These are phyloP conservation scores for Pyrrhoderma noxium DNA, from an alignment of 1,284 basidiomycete genomes.

Conservation along the genomic window DNA sequence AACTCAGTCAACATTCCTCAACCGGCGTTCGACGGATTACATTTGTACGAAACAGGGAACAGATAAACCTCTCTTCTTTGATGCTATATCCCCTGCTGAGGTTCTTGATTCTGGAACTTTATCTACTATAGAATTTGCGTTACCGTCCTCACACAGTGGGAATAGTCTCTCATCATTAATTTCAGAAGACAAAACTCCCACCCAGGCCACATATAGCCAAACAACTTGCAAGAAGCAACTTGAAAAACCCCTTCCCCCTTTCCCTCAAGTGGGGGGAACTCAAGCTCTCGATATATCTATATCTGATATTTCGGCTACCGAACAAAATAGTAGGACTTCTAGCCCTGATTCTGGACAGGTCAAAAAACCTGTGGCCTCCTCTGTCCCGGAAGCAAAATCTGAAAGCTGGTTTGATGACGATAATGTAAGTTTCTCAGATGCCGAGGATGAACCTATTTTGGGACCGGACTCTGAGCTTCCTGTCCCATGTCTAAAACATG, in stretches of 20 bases:
- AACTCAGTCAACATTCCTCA: slow-evolving; percentile 8
- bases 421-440: neutral
- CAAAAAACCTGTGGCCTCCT: neutral
- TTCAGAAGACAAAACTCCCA: slow-evolving; percentile 13
- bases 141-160: slow-evolving; percentile 13
- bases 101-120: slow-evolving; percentile 13
- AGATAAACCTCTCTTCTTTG: neutral
- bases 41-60: neutral
- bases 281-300: neutral
- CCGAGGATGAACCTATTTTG: neutral
- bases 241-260: no score
- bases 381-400: neutral
- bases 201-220: slow-evolving; percentile 8
- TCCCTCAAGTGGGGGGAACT: no score
- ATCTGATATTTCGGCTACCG: neutral
- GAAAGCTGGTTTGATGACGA: neutral
- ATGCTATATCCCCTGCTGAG: neutral
- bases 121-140: slow-evolving; percentile 20
- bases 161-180: neutral
- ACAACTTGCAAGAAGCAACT: no score
- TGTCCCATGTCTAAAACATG: slow-evolving; percentile 15
- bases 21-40: neutral
- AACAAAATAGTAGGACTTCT: neutral
- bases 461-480: neutral
- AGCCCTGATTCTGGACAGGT: neutral